A percentile compares a stretch with the other conserved stretches of the same genome.
Evolutionary conservation across 2,329 filamentous ascomycete genomes (phyloP).

Genomic region (Colletotrichum tofieldiae): DNA sequence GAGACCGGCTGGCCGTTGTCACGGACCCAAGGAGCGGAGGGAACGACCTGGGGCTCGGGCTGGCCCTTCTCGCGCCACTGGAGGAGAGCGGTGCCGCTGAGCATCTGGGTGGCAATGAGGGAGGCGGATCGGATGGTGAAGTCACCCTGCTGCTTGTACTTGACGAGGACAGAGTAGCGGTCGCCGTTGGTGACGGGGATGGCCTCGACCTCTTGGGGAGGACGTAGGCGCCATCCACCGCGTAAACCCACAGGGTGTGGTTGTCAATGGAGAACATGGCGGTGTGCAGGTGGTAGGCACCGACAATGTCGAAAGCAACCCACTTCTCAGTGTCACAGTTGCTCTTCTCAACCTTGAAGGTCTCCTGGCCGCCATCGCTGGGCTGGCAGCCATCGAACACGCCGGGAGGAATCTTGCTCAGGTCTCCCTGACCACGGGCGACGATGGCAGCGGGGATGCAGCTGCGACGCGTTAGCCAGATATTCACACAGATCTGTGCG

Average conservation of each 20-base stretch:
- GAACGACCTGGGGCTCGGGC: slow-evolving; percentile 32
- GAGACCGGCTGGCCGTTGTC: slow-evolving; percentile 62
- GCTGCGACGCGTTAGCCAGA: slow-evolving; percentile 36
- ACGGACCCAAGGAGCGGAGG: slow-evolving; percentile 63
- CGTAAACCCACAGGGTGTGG: slow-evolving; percentile 68
- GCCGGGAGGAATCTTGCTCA: slow-evolving; percentile 57
- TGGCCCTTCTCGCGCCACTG: slow-evolving; percentile 50
- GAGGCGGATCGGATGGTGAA: slow-evolving; percentile 71
- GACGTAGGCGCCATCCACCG: slow-evolving; percentile 69
- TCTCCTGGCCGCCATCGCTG: slow-evolving; percentile 60
- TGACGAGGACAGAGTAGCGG: slow-evolving; percentile 67
- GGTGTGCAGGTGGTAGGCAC: slow-evolving; percentile 63
- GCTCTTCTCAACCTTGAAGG: slow-evolving; percentile 53
- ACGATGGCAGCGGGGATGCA: slow-evolving; percentile 60
- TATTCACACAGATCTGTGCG: neutral
- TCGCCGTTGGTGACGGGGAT: slow-evolving; percentile 64
- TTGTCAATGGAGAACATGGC: slow-evolving; percentile 66
- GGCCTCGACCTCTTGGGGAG: slow-evolving; percentile 56
- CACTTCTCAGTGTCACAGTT: slow-evolving; percentile 59
- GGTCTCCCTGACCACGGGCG: slow-evolving; percentile 52
- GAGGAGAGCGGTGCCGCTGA: slow-evolving; percentile 68
- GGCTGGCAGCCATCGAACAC: slow-evolving; percentile 64
- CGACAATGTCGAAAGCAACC: slow-evolving; percentile 71
- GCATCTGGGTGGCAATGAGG: slow-evolving; percentile 66
- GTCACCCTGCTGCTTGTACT: slow-evolving; percentile 62